Evolutionary conservation across 2,329 filamentous ascomycete genomes (phyloP), one percentile per base, ranked within the genome.

Genomic region (Arthrobotrys conoides): DNA sequence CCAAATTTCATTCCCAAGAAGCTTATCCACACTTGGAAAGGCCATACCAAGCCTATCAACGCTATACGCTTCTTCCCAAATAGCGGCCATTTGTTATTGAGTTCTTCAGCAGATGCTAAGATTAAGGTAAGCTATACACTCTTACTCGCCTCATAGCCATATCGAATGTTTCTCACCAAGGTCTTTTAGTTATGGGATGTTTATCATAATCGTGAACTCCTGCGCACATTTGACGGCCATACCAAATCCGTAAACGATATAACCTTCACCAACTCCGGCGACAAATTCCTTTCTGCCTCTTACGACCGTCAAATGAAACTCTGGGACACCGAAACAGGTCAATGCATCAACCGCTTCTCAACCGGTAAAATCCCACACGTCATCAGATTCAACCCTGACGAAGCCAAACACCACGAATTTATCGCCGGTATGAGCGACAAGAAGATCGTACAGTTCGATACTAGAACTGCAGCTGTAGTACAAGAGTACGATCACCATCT

Each of bases 401-500:
- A 88, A 0, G 90, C 92, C 68, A 90, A 91, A 81, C 89, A 91
- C 8, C 92, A 96, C 84, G 95, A 98, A 84, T 99, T 99, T 85
- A 86, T 99, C 71, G 94, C 94, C 0, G 96, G 96, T 82, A 96
- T 98, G 93, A 96, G 93, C 44, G 95, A 99, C 85, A 99, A 99
- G 87, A 97, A 97, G 87, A 99, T 99, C 82, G 89, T 99, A 49
- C 96, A 99, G 83, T 99, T 96, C 85, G 96, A 99, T 85, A 94
- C 91, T 1, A 90, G 96, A 30, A 90, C 91, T 5, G 90, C 90
- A 81, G 90, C 96, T 82, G 88, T 96, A 75, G 92, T 97, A 12
- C 96, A 99, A 83, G 96, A 98, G 86, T 99, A 99, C 86, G 95
- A 99, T 83, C 96, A 99, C 85, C 96, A 99, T 84, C 87, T 99